These are phyloP conservation scores for Phytophthora pseudosyringae DNA, from an alignment of 352 stramenopile genomes.

Conservation along the genomic window DNA sequence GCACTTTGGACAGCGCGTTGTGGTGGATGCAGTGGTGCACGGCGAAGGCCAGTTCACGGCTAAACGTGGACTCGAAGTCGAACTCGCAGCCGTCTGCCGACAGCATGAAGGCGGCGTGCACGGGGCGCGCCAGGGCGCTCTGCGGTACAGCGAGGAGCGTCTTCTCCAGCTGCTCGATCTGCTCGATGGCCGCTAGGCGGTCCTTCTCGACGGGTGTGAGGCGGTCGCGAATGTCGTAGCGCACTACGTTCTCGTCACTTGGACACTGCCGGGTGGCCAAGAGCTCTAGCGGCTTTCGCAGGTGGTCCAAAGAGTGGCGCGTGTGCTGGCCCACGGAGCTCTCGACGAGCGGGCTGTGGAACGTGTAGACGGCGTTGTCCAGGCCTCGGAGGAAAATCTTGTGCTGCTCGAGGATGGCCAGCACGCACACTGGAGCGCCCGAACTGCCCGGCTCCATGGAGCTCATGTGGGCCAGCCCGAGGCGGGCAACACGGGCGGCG, in stretches of 20 bases:
- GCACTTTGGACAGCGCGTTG: constrained; percentile 80
- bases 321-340: constrained; percentile 76
- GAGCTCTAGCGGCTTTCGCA: constrained; percentile 72
- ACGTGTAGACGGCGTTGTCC: constrained; percentile 68
- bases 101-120: constrained; percentile 81
- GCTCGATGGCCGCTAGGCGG: constrained; percentile 53
- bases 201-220: constrained; percentile 73
- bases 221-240: constrained; percentile 76
- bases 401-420: constrained; percentile 77
- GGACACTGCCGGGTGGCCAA: constrained; percentile 9
- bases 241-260: constrained; percentile 35
- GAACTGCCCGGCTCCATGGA: constrained; percentile 17
- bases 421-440: constrained; percentile 47
- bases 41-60: constrained; percentile 81
- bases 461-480: background rate
- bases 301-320: constrained; percentile 81
- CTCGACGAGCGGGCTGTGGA: constrained; percentile 66
- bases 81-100: constrained; percentile 74
- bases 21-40: constrained; percentile 90
- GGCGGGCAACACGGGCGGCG: background rate
- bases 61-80: constrained; percentile 73
- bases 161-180: constrained; percentile 58
- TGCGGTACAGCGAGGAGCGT: constrained; percentile 40
- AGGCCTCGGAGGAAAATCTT: constrained; percentile 53
- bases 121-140: constrained; percentile 25